These are phyloP conservation scores for Nemania sp. DNA, from an alignment of 2,329 filamentous ascomycete genomes.

Conservation along the genomic window DNA sequence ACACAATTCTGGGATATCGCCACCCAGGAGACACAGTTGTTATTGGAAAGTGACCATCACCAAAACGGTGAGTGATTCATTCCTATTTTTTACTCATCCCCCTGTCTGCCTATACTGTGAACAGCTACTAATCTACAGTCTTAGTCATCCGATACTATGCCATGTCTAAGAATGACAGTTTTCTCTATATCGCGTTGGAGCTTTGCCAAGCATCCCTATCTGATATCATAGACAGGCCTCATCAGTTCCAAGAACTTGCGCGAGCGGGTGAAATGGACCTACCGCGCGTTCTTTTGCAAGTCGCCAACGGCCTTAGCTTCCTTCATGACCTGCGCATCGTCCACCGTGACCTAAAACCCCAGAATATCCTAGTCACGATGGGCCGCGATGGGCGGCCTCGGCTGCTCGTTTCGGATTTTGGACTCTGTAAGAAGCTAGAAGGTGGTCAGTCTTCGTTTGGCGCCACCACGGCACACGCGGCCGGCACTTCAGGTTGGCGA, in stretches of 20 bases:
- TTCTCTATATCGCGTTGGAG: conserved; percentile 96
- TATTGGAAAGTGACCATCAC: conserved; percentile 95
- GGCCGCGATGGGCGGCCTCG: conserved; percentile 77
- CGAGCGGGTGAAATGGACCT: conserved; percentile 79
- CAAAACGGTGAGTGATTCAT: conserved; percentile 76
- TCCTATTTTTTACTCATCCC: not conserved
- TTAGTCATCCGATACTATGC: conserved; percentile 94
- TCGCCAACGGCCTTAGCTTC: conserved; percentile 88
- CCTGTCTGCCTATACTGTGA: not conserved
- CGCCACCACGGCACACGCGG: conserved; percentile 92
- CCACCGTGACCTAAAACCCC: conserved; percentile 95
- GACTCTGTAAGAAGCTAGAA: conserved; percentile 96
- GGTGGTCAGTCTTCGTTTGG: conserved; percentile 94
- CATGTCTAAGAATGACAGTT: conserved; percentile 87
- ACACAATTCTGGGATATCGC: conserved; percentile 97
- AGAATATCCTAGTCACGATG: conserved; percentile 91
- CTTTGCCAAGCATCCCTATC: conserved; percentile 93
- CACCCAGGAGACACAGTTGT: conserved; percentile 88
- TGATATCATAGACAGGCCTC: conserved; percentile 85
- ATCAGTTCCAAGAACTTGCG: conserved; percentile 75
- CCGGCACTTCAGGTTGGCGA: conserved; percentile 95
- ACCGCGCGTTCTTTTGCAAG: conserved; percentile 85
- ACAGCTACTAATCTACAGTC: conserved; percentile 42
- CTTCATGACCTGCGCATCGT: conserved; percentile 94
- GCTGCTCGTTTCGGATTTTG: conserved; percentile 97